A percentile compares a stretch with the other conserved stretches of the same genome.
Conservation (phyloP, 78 protist genomes). For the Dictyostelium firmibasis region DNA sequence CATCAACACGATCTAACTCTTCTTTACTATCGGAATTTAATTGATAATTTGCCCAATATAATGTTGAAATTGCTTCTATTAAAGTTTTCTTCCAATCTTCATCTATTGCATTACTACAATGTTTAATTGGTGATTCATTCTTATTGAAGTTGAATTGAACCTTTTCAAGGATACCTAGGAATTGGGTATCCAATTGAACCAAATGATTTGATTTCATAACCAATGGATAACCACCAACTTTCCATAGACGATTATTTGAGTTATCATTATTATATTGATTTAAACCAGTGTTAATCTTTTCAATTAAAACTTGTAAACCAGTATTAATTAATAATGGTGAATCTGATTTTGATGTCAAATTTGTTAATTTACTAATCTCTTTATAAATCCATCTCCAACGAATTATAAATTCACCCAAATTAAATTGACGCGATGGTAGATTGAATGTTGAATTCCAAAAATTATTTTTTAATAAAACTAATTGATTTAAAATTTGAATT, state of each 20-base stretch:
- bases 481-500: neutral
- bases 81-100: slow-evolving; percentile 39
- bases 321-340: neutral
- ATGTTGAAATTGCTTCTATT: slow-evolving; percentile 53
- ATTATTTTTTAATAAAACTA: slow-evolving; percentile 16
- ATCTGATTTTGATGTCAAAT: neutral
- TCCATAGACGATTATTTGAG: slow-evolving; percentile 53
- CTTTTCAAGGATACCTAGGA: neutral
- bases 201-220: slow-evolving; percentile 31
- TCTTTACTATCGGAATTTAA: slow-evolving; percentile 1
- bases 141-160: slow-evolving; percentile 14
- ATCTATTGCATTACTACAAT: neutral
- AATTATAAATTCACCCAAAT: slow-evolving; percentile 46
- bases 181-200: slow-evolving; percentile 10
- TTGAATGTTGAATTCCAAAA: slow-evolving; percentile 24
- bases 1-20: neutral
- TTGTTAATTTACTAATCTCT: neutral
- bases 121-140: slow-evolving; percentile 26
- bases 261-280: neutral
- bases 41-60: slow-evolving; percentile 69
- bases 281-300: neutral
- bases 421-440: neutral
- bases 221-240: slow-evolving; percentile 52
- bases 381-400: slow-evolving; percentile 71
- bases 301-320: neutral